Evolutionary conservation across 2,329 filamentous ascomycete species (phyloP).

Genomic region (Colletotrichum higginsianum): DNA sequence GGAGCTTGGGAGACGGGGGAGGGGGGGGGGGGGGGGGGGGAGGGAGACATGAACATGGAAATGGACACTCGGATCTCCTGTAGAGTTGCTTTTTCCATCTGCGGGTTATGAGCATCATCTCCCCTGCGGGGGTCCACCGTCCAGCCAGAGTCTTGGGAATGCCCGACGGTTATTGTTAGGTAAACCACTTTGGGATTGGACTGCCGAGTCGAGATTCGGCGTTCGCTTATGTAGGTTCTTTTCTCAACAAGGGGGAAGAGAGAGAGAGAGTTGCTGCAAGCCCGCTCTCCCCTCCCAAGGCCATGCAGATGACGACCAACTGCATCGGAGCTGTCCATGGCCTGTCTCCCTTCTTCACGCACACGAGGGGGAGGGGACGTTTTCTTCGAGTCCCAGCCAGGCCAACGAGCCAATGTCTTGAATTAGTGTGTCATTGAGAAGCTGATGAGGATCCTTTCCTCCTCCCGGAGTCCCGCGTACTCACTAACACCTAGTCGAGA

Average conservation of each 20-base stretch:
- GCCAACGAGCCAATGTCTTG: slow-evolving; percentile 32
- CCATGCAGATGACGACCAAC: slow-evolving; percentile 20
- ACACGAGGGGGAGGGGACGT: slow-evolving; percentile 29
- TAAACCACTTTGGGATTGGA: slow-evolving; percentile 7
- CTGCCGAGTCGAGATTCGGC: slow-evolving; percentile 9
- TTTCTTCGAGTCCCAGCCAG: slow-evolving; percentile 16
- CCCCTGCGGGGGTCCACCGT: background rate
- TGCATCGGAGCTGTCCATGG: slow-evolving; percentile 14
- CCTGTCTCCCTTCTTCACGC: slow-evolving; percentile 41
- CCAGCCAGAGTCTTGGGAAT: slow-evolving; percentile 27
- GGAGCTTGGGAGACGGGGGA: background rate
- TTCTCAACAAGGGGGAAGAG: slow-evolving; percentile 40
- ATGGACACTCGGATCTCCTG: slow-evolving; percentile 35
- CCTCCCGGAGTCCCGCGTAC: background rate
- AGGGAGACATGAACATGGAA: too few species aligned
- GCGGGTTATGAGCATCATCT: slow-evolving; percentile 22
- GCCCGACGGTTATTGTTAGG: slow-evolving; percentile 11
- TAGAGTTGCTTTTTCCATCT: slow-evolving; percentile 35
- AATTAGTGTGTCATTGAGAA: slow-evolving; percentile 4
- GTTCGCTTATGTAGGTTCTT: slow-evolving; percentile 31
- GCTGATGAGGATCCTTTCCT: slow-evolving; percentile 12
- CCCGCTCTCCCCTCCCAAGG: background rate
- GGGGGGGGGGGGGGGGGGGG: too few species aligned
- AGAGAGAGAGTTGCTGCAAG: background rate
- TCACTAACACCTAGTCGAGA: background rate